Base-by-base conservation (phyloP, 2,329 filamentous ascomycete species). In the Microcyclosporella mali region DNA sequence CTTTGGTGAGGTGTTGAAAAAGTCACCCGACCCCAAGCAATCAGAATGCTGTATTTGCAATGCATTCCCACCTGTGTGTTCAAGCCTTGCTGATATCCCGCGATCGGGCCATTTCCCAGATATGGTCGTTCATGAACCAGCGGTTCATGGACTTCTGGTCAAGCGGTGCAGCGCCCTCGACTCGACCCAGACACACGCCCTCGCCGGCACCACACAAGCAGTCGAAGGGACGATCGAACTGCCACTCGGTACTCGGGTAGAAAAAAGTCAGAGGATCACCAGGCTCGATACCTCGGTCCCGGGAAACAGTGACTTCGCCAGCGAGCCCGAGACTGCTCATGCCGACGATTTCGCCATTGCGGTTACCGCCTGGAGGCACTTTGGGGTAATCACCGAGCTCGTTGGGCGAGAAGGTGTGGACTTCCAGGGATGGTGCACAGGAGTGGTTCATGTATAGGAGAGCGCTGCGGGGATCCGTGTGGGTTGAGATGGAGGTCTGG, bases 391-490 rank as follows among this genome's bases (percentile, higher is more conserved):
- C 45, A n/a, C 56, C 55, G n/a, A 48, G 32, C 1, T 42, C 43
- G 32, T 55, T 49, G 4, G 57, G 57, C 15, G 47, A 33, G 35
- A 52, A 53, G 14, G 76, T 75, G 52, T 78, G 74, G 51, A 79
- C 76, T 39, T 75, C 67, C 11, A 79, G 49, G 3, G 68, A 69
- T 1, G 76, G 76, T 19, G 40, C 9, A 56, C 59, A 79, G 2
- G 70, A 73, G 60, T 79, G 75, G 61, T 79, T 79, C 63, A 73
- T 70, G 60, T 70, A 79, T 17, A 78, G 69, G 9, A 79, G 63
- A 50, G 77, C 75, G 45, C 67, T 72, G 60, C 77, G 77, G 4
- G 78, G 67, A 51, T 78, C 74, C 51, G 78, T 73, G 58, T 79
- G 74, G 1, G 66, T 63, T 41, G 67, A 64, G 16, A 58, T 58